phyloP scores from a whole-genome alignment of 805 yeast species.

The Candida nonsorbophila region DNA sequence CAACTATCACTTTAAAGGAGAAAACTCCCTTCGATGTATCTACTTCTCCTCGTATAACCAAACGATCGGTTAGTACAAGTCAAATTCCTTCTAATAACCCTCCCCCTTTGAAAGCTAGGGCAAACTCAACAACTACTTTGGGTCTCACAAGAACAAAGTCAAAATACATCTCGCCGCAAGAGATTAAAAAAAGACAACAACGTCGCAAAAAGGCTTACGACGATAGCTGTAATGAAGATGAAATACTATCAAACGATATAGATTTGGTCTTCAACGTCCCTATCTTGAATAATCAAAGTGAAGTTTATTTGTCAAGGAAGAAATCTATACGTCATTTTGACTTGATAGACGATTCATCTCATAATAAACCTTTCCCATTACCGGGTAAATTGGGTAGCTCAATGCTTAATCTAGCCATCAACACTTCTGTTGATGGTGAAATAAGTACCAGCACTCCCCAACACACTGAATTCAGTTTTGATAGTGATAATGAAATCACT shows the following conservation, averaged over 20 bases:
- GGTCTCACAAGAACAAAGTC: constrained; percentile 28
- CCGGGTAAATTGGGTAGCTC: constrained; percentile 20
- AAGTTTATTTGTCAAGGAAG: constrained; percentile 18
- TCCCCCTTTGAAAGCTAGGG: no score
- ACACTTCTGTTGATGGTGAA: constrained; percentile 1
- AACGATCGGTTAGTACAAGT: no score
- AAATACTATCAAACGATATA: constrained; percentile 29
- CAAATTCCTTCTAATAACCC: no score
- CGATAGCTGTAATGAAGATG: constrained; percentile 37
- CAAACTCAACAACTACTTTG: constrained; percentile 11
- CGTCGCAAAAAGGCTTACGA: constrained; percentile 35
- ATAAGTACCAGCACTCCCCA: background rate
- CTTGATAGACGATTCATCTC: constrained; percentile 13
- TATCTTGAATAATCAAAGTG: constrained; percentile 30
- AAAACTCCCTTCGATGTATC: no score
- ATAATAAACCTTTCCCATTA: constrained; percentile 24
- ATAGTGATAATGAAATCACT: constrained; percentile 30
- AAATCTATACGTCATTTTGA: constrained; percentile 4
- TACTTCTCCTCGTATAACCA: no score
- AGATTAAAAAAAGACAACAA: constrained; percentile 33
- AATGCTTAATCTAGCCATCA: constrained; percentile 5
- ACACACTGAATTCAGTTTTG: constrained; percentile 4
- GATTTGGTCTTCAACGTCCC: constrained; percentile 42
- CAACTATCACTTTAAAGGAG: constrained; percentile 14
- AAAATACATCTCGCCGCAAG: constrained; percentile 26